These are phyloP conservation scores for Malassezia japonica DNA, from an alignment of 1,284 basidiomycete species.

Conservation along the genomic window DNA sequence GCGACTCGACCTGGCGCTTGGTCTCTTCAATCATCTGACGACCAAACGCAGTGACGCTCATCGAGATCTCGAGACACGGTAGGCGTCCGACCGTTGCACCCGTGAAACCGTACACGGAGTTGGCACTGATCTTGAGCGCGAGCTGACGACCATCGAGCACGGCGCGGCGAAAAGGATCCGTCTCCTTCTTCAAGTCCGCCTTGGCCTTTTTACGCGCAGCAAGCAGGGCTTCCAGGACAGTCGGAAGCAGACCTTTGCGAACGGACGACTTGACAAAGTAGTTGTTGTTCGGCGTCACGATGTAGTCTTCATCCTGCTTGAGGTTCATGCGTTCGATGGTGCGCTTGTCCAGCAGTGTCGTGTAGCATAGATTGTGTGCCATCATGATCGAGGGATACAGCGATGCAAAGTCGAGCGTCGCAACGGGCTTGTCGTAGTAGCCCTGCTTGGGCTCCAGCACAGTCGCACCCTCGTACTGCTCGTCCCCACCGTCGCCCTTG, in stretches of 20 bases:
- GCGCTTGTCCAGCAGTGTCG: slow-evolving; percentile 41
- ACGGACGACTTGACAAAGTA: slow-evolving; percentile 37
- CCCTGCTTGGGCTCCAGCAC: slow-evolving; percentile 46
- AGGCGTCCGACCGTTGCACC: slow-evolving; percentile 47
- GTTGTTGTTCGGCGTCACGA: slow-evolving; percentile 47
- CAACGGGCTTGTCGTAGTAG: slow-evolving; percentile 46
- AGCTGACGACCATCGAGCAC: slow-evolving; percentile 47
- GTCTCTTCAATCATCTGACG: slow-evolving; percentile 48
- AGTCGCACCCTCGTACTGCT: slow-evolving; percentile 48
- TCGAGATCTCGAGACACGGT: slow-evolving; percentile 47
- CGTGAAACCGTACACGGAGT: slow-evolving; percentile 48
- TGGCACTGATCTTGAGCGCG: slow-evolving; percentile 47
- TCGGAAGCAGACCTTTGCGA: slow-evolving; percentile 44
- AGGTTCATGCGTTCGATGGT: slow-evolving; percentile 42
- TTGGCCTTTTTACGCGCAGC: slow-evolving; percentile 45
- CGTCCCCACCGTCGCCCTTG: slow-evolving; percentile 44
- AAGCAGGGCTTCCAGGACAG: slow-evolving; percentile 41
- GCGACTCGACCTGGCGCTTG: slow-evolving; percentile 37
- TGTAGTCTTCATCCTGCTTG: slow-evolving; percentile 40
- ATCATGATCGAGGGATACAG: slow-evolving; percentile 49
- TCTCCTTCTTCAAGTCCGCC: slow-evolving; percentile 47
- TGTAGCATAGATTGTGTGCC: slow-evolving; percentile 49
- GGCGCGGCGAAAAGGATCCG: slow-evolving; percentile 44
- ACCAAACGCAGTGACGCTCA: slow-evolving; percentile 48
- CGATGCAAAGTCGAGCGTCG: slow-evolving; percentile 47